phyloP scores from a whole-genome alignment of 164 flowering plant species.

The Chloranthus sessilifolius region DNA sequence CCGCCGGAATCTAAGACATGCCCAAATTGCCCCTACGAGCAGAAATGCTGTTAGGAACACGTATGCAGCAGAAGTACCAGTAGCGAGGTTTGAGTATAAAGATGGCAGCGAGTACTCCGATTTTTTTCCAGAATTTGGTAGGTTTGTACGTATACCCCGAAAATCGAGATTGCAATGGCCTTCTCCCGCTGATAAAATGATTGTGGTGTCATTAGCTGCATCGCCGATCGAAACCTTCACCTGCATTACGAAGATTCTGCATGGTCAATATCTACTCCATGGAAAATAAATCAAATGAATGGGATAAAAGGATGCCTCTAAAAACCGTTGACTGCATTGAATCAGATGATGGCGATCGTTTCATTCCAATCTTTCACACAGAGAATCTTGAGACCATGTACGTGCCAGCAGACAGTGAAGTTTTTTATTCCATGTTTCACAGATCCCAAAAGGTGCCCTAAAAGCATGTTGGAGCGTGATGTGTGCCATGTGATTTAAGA shows the following conservation, averaged over 20 bases:
- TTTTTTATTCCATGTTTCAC: too few species aligned
- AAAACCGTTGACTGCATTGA: too few species aligned
- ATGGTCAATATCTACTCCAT: too few species aligned
- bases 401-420: too few species aligned
- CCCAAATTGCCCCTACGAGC: conserved; percentile 28
- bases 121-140: conserved; percentile 18
- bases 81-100: conserved; percentile 13
- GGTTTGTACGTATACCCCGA: conserved; percentile 29
- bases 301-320: too few species aligned
- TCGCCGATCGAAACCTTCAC: conserved; percentile 42
- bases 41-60: conserved; percentile 28
- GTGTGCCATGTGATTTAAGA: too few species aligned
- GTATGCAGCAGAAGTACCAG: conserved; percentile 13
- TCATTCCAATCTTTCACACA: too few species aligned
- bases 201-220: conserved; percentile 22
- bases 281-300: too few species aligned
- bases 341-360: too few species aligned
- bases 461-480: too few species aligned
- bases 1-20: conserved; percentile 23
- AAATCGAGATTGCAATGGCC: conserved; percentile 52
- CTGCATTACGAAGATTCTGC: conserved; percentile 38
- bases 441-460: too few species aligned
- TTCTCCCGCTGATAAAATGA: conserved; percentile 32
- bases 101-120: conserved; percentile 11
- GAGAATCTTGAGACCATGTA: too few species aligned